These are phyloP conservation scores for Paramecium sexaurelia DNA, from an alignment of 73 alveolate genomes.

Conservation along the genomic window DNA sequence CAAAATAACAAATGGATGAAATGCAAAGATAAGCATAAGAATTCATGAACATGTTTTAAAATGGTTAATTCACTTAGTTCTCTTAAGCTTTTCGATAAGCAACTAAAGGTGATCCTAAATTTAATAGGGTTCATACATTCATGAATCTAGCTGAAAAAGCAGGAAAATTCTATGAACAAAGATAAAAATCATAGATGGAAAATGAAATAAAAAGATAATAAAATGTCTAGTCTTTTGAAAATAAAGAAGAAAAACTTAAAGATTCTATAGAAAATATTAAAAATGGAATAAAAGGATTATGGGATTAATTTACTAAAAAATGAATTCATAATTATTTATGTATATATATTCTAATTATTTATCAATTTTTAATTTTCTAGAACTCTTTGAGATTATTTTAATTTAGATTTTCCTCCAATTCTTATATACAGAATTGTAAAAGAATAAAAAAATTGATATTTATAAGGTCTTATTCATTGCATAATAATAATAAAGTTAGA, in stretches of 20 bases:
- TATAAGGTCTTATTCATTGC: too few relatives aligned
- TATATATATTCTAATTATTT: too few relatives aligned
- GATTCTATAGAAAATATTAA: not conserved
- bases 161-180: not conserved
- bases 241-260: not conserved
- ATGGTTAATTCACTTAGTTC: not conserved
- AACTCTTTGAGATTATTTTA: too few relatives aligned
- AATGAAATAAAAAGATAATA: slow-evolving; percentile 37
- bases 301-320: slow-evolving; percentile 44
- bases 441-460: too few relatives aligned
- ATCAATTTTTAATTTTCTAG: too few relatives aligned
- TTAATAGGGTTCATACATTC: not conserved
- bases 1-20: not conserved
- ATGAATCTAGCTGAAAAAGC: slow-evolving; percentile 17
- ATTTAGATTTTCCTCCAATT: too few relatives aligned
- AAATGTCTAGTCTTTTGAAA: not conserved
- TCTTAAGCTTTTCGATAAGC: not conserved
- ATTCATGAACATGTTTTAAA: not conserved
- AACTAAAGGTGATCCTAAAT: slow-evolving; percentile 3
- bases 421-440: too few relatives aligned
- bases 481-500: too few relatives aligned
- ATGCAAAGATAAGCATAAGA: not conserved
- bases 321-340: not conserved
- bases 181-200: not conserved
- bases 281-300: not conserved